Percentiles rank a stretch among this genome's conserved stretches.
phyloP scores from a whole-genome alignment of 768 basidiomycete species.

The Phylloporus arenicola region DNA sequence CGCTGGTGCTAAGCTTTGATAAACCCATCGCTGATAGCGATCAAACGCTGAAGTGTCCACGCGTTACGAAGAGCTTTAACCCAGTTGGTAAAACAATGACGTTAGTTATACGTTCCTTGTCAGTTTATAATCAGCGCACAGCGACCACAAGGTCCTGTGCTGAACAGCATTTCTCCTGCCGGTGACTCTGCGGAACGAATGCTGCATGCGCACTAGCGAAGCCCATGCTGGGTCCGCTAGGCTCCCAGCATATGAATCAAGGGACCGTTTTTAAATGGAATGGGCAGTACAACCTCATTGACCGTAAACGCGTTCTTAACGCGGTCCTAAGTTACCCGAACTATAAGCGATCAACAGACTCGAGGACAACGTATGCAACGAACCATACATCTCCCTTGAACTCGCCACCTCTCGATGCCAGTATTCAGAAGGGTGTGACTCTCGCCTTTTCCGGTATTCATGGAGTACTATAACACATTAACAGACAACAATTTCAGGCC shows the following conservation, averaged over 20 bases:
- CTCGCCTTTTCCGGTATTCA: neutral
- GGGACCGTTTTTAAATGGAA: neutral
- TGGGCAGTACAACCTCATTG: neutral
- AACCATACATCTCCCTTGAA: neutral
- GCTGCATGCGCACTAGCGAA: neutral
- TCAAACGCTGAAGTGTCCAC: neutral
- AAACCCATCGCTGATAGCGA: neutral
- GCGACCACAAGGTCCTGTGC: constrained; percentile 1
- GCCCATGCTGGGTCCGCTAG: neutral
- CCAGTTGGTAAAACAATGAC: neutral
- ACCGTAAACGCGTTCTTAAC: constrained; percentile 5
- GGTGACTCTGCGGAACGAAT: neutral
- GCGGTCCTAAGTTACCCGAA: constrained; percentile 2
- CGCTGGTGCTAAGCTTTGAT: neutral
- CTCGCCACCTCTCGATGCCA: neutral
- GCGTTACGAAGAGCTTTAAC: neutral
- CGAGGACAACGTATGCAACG: neutral
- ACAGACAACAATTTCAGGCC: constrained; percentile 1
- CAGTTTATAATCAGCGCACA: neutral
- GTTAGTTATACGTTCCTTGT: neutral
- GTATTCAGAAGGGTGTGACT: constrained; percentile 6
- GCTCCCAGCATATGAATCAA: neutral
- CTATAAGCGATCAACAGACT: constrained; percentile 10
- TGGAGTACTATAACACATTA: constrained; percentile 1
- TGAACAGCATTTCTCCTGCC: neutral